Evolutionary conservation across 805 yeast genomes (phyloP), one percentile per base, ranked within the genome.

Genomic region (Hanseniaspora hatyaiensis): DNA sequence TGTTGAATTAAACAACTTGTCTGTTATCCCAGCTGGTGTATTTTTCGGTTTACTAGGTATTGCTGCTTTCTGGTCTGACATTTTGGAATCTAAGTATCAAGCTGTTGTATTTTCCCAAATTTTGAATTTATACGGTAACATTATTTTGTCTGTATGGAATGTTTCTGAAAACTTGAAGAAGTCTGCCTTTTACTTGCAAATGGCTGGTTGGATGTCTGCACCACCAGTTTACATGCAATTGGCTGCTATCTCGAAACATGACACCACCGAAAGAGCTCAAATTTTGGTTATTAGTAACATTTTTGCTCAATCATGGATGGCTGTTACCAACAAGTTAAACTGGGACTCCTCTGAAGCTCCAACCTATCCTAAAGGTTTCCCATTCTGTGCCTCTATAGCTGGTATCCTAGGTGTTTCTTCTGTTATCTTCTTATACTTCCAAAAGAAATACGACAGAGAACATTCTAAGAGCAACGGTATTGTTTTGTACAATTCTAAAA

Each of bases 121-220:
- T 0, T 67, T 75, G 55, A 76, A 76, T 54, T 59, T 75, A 26
- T 59, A 67, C 4, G 78, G 79, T 15, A 72, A 73, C 52, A 62
- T 70, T 9, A 64, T 77, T 34, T 61, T 77, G 46, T 75, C 79
- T 2, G 71, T 68, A 8, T 77, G 82, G 81, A 40, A 37, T 40
- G 73, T 77, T 8, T 67, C 72, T 2, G 74, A 73, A 53, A 54
- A 67, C 8, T 77, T 75, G 4, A 76, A 73, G 54, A 75, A 80
- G 78, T 76, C 73, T 61, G 82, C 78, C 1, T 77, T 68, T 61
- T 67, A 74, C 55, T 58, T 75, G 34, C 77, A 72, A 51, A 76
- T 74, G 57, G 68, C 71, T 49, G 78, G 78, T 6, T 71, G 77
- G 74, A 75, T 80, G 9, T 72, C 71, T 70, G 78, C 81, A 1